Conservation (phyloP, 2,329 filamentous ascomycete genomes). For the Hyphodiscus sp. region DNA sequence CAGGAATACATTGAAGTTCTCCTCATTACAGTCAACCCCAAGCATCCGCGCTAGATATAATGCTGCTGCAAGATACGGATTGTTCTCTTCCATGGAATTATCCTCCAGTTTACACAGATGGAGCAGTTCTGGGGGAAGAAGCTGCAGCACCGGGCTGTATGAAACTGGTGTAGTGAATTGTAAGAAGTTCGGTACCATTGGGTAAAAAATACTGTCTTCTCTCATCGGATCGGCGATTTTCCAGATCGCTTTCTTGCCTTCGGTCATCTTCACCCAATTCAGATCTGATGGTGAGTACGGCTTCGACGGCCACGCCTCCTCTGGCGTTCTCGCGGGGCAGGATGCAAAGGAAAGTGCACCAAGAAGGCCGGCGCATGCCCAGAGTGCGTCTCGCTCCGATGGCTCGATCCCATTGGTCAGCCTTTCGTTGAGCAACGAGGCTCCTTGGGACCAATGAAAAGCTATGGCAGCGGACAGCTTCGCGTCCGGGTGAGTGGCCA, state of each 20-base stretch:
- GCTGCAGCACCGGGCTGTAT: no score
- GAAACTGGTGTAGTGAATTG: no score
- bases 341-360: background rate
- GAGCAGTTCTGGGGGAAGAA: no score
- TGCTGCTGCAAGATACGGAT: slow-evolving; percentile 8
- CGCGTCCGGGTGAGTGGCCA: no score
- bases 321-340: background rate
- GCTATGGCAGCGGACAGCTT: background rate
- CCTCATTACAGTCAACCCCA: slow-evolving; percentile 23
- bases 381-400: background rate
- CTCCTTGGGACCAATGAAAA: background rate
- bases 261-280: background rate
- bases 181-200: background rate
- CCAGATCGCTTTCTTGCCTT: background rate
- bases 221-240: background rate
- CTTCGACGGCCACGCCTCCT: background rate
- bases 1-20: slow-evolving; percentile 39
- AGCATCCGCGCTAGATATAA: slow-evolving; percentile 5
- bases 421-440: background rate
- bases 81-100: background rate
- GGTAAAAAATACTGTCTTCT: background rate
- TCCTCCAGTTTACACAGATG: no score
- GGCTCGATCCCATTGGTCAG: background rate
- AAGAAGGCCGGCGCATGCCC: background rate
- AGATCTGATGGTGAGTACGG: background rate